These are phyloP conservation scores for Parathielavia hyrcaniae DNA, from an alignment of 495 filamentous ascomycete species.

Conservation along the genomic window DNA sequence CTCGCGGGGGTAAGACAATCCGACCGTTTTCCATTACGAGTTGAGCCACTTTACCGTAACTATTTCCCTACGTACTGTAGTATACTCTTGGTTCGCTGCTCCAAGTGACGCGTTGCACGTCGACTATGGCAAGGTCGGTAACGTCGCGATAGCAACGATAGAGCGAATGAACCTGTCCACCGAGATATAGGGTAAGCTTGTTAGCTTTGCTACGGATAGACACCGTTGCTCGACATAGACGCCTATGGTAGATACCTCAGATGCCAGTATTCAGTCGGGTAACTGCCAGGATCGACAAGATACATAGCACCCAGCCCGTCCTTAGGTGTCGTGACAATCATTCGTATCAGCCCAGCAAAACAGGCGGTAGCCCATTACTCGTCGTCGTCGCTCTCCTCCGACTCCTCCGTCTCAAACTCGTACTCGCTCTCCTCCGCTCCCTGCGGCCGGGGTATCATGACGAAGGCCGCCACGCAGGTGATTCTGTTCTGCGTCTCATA, in stretches of 20 bases:
- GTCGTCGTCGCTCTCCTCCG: constrained; percentile 45
- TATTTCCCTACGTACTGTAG: too few species aligned
- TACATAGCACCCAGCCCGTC: not conserved
- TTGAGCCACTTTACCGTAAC: too few species aligned
- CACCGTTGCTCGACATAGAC: not conserved
- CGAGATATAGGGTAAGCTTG: not conserved
- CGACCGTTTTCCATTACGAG: too few species aligned
- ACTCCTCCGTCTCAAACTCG: constrained; percentile 38
- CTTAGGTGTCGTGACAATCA: too few species aligned
- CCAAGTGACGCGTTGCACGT: not conserved
- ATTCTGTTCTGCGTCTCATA: constrained; percentile 85
- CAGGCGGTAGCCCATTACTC: not conserved
- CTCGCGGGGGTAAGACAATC: not conserved
- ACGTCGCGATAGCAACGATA: not conserved
- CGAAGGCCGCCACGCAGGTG: constrained; percentile 79
- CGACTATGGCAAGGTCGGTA: too few species aligned
- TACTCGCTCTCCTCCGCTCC: constrained; percentile 46
- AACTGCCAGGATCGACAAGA: not conserved
- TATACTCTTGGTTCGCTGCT: not conserved
- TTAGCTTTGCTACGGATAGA: not conserved
- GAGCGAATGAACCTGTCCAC: not conserved
- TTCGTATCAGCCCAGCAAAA: too few species aligned
- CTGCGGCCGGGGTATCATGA: constrained; percentile 61
- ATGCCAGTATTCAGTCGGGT: not conserved
- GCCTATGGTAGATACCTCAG: not conserved